A percentile compares a stretch with the other conserved stretches of the same genome.
phyloP scores from a whole-genome alignment of 1,284 basidiomycete species.

The Sphagnurus paluster region DNA sequence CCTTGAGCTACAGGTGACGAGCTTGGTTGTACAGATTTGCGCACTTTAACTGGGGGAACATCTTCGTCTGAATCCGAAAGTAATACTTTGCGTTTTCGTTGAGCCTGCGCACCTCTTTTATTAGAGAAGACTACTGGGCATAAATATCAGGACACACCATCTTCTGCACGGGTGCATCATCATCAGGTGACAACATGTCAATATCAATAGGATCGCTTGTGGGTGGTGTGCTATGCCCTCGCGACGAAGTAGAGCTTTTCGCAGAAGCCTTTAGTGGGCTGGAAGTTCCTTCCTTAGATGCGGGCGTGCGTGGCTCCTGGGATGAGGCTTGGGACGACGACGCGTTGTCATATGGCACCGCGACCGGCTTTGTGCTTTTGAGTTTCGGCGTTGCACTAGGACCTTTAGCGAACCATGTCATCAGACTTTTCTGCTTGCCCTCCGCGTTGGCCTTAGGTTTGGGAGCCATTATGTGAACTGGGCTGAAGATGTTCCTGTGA shows the following conservation, averaged over 20 bases:
- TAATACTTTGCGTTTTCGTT: slow-evolving; percentile 68
- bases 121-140: no score
- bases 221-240: slow-evolving; percentile 62
- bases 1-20: slow-evolving; percentile 32
- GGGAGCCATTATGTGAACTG: slow-evolving; percentile 30
- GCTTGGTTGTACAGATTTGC: slow-evolving; percentile 18
- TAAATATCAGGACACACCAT: slow-evolving; percentile 28
- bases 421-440: slow-evolving; percentile 72
- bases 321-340: slow-evolving; percentile 28
- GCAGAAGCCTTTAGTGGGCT: slow-evolving; percentile 30
- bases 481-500: slow-evolving; percentile 4
- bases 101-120: slow-evolving; percentile 21
- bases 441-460: slow-evolving; percentile 38
- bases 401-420: slow-evolving; percentile 63
- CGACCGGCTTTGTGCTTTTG: slow-evolving; percentile 21
- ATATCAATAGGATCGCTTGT: slow-evolving; percentile 76
- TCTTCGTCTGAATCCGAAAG: slow-evolving; percentile 72
- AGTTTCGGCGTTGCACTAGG: slow-evolving; percentile 23
- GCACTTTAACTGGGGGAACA: slow-evolving; percentile 32
- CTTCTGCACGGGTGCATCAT: slow-evolving; percentile 35
- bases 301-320: slow-evolving; percentile 37
- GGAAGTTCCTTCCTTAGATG: slow-evolving; percentile 29
- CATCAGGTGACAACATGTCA: slow-evolving; percentile 61
- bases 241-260: slow-evolving; percentile 50
- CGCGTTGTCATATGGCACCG: slow-evolving; percentile 23